Evolutionary conservation across 2,329 filamentous ascomycete species (phyloP).

Genomic region (Parastagonospora avenae): DNA sequence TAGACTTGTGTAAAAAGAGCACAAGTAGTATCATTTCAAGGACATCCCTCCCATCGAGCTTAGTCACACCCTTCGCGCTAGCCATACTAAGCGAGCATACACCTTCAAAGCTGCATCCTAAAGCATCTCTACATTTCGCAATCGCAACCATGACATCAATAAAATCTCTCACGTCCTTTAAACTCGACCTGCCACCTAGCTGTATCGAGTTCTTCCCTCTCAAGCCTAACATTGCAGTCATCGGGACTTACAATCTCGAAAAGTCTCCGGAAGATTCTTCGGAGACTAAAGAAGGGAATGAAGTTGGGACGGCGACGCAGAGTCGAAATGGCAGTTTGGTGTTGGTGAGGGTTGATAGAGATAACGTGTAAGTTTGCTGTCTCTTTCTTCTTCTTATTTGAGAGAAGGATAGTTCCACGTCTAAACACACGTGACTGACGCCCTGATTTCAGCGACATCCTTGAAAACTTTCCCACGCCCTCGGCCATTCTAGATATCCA

Average conservation of each 20-base stretch:
- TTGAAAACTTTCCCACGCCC: slow-evolving; percentile 66
- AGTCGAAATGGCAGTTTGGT: slow-evolving; percentile 75
- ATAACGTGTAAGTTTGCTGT: slow-evolving; percentile 66
- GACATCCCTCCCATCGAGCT: not conserved
- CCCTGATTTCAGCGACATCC: slow-evolving; percentile 43
- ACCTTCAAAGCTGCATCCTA: not conserved
- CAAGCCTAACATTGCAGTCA: slow-evolving; percentile 69
- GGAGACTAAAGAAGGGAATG: slow-evolving; percentile 21
- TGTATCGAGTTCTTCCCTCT: slow-evolving; percentile 76
- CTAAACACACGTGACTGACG: too few relatives aligned
- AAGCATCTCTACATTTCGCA: slow-evolving; percentile 1
- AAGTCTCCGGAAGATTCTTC: slow-evolving; percentile 44
- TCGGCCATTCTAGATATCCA: slow-evolving; percentile 85
- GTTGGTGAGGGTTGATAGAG: slow-evolving; percentile 63
- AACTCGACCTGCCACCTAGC: slow-evolving; percentile 72
- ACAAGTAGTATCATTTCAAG: too few relatives aligned
- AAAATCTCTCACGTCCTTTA: slow-evolving; percentile 55
- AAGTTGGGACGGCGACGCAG: slow-evolving; percentile 53
- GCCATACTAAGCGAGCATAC: slow-evolving; percentile 15
- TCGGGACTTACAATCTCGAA: slow-evolving; percentile 84
- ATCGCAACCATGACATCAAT: slow-evolving; percentile 39
- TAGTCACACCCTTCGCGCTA: slow-evolving; percentile 8
- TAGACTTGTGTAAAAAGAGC: too few relatives aligned
- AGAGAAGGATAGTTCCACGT: too few relatives aligned
- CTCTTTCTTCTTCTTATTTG: too few relatives aligned